Evolutionary conservation across 164 flowering plant genomes (phyloP), one percentile per base, ranked within the genome.

Genomic region (Nelumbo lutea): DNA sequence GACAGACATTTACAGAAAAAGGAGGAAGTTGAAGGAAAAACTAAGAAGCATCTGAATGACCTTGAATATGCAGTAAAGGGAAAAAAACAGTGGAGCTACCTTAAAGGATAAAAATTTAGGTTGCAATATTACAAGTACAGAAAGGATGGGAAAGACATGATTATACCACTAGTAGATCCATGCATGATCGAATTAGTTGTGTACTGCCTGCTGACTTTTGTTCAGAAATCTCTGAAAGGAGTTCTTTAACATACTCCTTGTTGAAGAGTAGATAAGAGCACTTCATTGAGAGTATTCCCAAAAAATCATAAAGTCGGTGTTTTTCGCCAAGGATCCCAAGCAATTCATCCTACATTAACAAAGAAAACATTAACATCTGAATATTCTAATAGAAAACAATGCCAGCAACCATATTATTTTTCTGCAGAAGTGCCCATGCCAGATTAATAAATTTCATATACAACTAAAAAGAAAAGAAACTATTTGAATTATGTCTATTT

Each of bases 241-340:
- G 68, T 82, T 85, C 97, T 74, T 86, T 88, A 59, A 84, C 94
- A 83, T 79, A 87, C 73, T 95, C 99, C 86, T 95, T 90, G 86
- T 83, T 87, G 78, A 95, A 87, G 61, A 90, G 88, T 60, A 90
- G 64, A 81, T 86, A 85, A 67, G 99, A 88, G 73, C 94, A 87
- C 79, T 93, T 92, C 80, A 87, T 66, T 66, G 96, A 87, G 59
- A 95, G 88, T 3, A 74, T 75, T 67, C 84, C 73, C 71, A 92
- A 73, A 73, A 95, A 93, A 72, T 95, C 97, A 86, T 83, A 82
- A 38, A 95, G 89, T 7, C 79, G 83, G 74, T 95, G 98, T 70
- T 88, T 83, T 73, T 90, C 90, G 59, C 96, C 96, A 64, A 95
- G 81, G 65, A 88, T 85, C 77, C 70, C 86, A 52, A 92, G 88